phyloP scores from a whole-genome alignment of 805 yeast species.

The Candida quercuum region DNA sequence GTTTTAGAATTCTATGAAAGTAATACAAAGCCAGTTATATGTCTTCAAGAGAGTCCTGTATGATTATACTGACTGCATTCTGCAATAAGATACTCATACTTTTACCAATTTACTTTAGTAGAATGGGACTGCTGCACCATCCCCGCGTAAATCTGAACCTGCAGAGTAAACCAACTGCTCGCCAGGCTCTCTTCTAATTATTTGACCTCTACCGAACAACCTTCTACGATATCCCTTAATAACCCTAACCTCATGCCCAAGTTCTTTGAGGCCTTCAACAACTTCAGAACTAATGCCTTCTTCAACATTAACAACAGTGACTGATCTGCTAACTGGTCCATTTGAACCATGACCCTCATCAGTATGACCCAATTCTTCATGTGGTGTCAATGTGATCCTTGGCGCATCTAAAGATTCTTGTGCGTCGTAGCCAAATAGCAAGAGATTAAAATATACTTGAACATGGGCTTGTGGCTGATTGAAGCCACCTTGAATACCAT shows the following conservation, averaged over 20 bases:
- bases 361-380: slow-evolving; percentile 33
- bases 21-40: too few relatives aligned
- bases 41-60: too few relatives aligned
- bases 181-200: slow-evolving; percentile 46
- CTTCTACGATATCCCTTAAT: slow-evolving; percentile 38
- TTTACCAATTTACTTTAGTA: neutral
- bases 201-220: slow-evolving; percentile 67
- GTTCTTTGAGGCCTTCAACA: slow-evolving; percentile 35
- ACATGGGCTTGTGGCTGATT: slow-evolving; percentile 86
- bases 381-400: slow-evolving; percentile 58
- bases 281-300: slow-evolving; percentile 51
- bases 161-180: slow-evolving; percentile 51
- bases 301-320: slow-evolving; percentile 58
- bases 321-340: slow-evolving; percentile 57
- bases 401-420: slow-evolving; percentile 77
- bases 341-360: slow-evolving; percentile 57
- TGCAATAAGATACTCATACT: too few relatives aligned
- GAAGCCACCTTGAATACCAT: slow-evolving; percentile 84
- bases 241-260: slow-evolving; percentile 55
- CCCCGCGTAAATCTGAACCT: slow-evolving; percentile 83
- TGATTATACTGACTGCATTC: too few relatives aligned
- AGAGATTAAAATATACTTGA: slow-evolving; percentile 65
- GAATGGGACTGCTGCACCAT: slow-evolving; percentile 59
- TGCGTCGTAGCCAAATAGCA: slow-evolving; percentile 57
- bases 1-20: too few relatives aligned